Evolutionary conservation across 208 protist species (phyloP).

Genomic region (Trypanosoma boissoni): DNA sequence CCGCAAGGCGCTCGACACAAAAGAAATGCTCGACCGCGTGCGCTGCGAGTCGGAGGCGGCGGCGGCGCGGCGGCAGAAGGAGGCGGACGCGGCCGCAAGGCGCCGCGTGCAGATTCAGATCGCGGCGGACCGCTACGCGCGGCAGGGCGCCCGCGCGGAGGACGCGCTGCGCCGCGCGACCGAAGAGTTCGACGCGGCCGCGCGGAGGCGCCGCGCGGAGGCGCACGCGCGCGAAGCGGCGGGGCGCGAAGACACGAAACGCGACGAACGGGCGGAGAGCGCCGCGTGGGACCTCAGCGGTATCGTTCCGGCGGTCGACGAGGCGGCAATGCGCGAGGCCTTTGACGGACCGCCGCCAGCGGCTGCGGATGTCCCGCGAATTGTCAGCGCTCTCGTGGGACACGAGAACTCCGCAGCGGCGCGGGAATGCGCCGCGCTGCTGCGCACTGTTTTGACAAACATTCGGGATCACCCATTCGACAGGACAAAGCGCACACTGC

Average conservation of each 20-base stretch:
- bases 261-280: not conserved
- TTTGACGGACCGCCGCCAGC: conserved; percentile 29
- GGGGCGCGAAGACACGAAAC: not conserved
- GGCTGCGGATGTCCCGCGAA: conserved; percentile 6
- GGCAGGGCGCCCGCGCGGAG: conserved; percentile 44
- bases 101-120: conserved; percentile 65
- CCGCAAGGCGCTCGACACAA: conserved; percentile 46
- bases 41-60: conserved; percentile 46
- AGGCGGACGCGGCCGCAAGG: conserved; percentile 47
- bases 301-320: conserved; percentile 8
- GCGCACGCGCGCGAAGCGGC: conserved; percentile 12
- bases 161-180: conserved; percentile 47
- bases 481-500: conserved; percentile 58
- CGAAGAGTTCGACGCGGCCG: conserved; percentile 47
- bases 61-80: conserved; percentile 48
- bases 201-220: conserved; percentile 29
- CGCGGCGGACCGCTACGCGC: conserved; percentile 59
- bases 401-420: conserved; percentile 14
- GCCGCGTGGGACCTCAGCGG: conserved; percentile 36
- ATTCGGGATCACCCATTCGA: conserved; percentile 65
- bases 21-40: conserved; percentile 48
- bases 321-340: conserved; percentile 18
- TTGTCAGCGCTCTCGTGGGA: conserved; percentile 32
- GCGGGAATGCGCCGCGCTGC: conserved; percentile 36
- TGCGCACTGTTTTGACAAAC: conserved; percentile 62